phyloP scores from a whole-genome alignment of 108 stramenopile genomes.

The Pseudonitzschia multiseries region DNA sequence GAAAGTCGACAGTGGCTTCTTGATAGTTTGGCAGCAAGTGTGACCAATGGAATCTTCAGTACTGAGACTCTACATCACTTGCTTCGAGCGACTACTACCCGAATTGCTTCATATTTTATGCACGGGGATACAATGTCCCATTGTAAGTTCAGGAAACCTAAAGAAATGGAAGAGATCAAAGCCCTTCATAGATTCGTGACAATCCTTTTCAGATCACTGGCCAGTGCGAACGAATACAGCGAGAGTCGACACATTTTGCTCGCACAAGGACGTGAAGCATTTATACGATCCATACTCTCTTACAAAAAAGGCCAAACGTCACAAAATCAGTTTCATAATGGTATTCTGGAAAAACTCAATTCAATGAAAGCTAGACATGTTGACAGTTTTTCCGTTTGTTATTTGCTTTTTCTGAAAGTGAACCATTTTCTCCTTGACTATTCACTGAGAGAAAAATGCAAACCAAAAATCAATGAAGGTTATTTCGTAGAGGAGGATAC shows the following conservation, averaged over 20 bases:
- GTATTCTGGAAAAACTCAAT: background rate
- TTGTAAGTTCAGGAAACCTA: background rate
- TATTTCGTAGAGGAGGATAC: background rate
- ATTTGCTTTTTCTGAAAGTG: conserved; percentile 3
- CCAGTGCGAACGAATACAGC: background rate
- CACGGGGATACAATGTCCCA: background rate
- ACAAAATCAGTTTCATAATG: background rate
- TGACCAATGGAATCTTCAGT: conserved; percentile 16
- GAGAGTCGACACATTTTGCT: conserved; percentile 16
- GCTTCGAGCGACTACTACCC: conserved; percentile 14
- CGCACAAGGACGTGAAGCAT: conserved; percentile 14
- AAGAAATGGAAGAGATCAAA: conserved; percentile 18
- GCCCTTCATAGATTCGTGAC: conserved; percentile 13
- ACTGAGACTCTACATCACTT: conserved; percentile 10
- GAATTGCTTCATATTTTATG: conserved; percentile 13
- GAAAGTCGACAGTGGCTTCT: conserved; percentile 26
- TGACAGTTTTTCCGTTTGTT: conserved; percentile 8
- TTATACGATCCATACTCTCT: conserved; percentile 12
- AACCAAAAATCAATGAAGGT: background rate
- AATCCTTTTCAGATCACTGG: background rate
- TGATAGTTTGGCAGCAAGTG: conserved; percentile 11
- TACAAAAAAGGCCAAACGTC: conserved; percentile 3
- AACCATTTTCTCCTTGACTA: background rate
- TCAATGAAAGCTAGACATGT: background rate
- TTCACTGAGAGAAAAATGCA: background rate